Conservation (phyloP, 768 basidiomycete genomes). For the Hericium rajendrae region DNA sequence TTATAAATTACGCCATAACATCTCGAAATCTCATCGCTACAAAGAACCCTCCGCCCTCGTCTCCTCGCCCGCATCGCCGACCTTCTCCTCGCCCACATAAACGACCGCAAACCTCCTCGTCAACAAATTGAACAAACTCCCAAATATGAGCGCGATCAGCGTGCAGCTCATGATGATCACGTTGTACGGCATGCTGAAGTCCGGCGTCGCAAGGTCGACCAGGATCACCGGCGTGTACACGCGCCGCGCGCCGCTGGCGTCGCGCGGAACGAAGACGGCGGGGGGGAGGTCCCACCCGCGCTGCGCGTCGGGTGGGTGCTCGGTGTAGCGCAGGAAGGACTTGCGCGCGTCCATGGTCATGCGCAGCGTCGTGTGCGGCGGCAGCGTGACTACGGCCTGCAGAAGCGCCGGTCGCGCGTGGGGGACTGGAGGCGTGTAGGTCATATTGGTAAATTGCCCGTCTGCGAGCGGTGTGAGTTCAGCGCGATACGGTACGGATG, state of each 20-base stretch:
- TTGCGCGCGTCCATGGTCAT: slow-evolving; percentile 71
- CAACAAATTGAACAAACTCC: slow-evolving; percentile 81
- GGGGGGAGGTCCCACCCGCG: slow-evolving; percentile 91
- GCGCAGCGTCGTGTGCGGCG: slow-evolving; percentile 51
- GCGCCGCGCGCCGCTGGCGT: slow-evolving; percentile 19
- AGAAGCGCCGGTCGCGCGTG: slow-evolving; percentile 73
- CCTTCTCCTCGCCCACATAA: slow-evolving; percentile 17
- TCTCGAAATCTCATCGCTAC: too few relatives aligned
- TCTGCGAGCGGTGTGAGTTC: slow-evolving; percentile 28
- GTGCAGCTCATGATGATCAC: slow-evolving; percentile 96
- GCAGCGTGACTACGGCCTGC: slow-evolving; percentile 61
- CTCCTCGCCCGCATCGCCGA: too few relatives aligned
- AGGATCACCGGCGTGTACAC: slow-evolving; percentile 79
- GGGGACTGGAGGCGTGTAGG: slow-evolving; percentile 58
- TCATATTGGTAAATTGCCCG: slow-evolving; percentile 52
- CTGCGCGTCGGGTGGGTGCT: slow-evolving; percentile 93
- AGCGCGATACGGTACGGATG: not conserved
- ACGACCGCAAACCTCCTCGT: slow-evolving; percentile 71
- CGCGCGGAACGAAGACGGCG: slow-evolving; percentile 56
- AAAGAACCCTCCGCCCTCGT: too few relatives aligned
- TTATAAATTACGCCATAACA: too few relatives aligned
- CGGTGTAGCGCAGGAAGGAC: slow-evolving; percentile 85
- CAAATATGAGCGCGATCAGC: slow-evolving; percentile 86
- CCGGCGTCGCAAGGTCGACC: slow-evolving; percentile 93
- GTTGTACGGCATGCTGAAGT: slow-evolving; percentile 99